Conservation (phyloP, 176 grass and related monocot species). For the Elaeis guineensis region DNA sequence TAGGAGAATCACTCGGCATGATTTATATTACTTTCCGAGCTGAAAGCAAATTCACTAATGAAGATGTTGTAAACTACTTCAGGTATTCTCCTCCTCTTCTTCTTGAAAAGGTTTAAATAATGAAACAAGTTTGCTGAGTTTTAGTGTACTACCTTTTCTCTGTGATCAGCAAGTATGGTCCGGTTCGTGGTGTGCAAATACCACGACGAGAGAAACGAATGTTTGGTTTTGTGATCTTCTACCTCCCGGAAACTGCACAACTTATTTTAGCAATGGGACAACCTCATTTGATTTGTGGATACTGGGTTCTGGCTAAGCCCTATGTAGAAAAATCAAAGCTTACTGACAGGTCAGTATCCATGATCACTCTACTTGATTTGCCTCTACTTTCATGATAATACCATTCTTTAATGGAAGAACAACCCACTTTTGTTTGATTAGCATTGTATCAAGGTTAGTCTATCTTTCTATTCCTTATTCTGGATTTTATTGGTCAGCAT, state of each 20-base stretch:
- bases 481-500: no score
- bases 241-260: constrained; percentile 26
- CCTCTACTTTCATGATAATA: no score
- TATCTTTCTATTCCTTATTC: no score
- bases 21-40: constrained; percentile 52
- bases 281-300: constrained; percentile 46
- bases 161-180: constrained; percentile 33
- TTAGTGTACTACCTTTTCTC: no score
- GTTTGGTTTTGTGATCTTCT: constrained; percentile 64
- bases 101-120: background rate
- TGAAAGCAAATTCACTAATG: constrained; percentile 34
- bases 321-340: constrained; percentile 35
- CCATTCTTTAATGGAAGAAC: no score
- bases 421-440: no score
- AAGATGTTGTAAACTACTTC: constrained; percentile 34
- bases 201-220: constrained; percentile 14
- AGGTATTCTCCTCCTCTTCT: constrained; percentile 5
- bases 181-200: constrained; percentile 39
- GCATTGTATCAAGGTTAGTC: no score
- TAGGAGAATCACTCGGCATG: constrained; percentile 1
- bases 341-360: background rate
- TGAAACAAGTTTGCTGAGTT: no score
- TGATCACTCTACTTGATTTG: no score
- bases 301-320: constrained; percentile 21
- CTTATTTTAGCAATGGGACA: constrained; percentile 32